phyloP scores from a whole-genome alignment of 2,329 filamentous ascomycete genomes.

The Bipolaris victoriae region DNA sequence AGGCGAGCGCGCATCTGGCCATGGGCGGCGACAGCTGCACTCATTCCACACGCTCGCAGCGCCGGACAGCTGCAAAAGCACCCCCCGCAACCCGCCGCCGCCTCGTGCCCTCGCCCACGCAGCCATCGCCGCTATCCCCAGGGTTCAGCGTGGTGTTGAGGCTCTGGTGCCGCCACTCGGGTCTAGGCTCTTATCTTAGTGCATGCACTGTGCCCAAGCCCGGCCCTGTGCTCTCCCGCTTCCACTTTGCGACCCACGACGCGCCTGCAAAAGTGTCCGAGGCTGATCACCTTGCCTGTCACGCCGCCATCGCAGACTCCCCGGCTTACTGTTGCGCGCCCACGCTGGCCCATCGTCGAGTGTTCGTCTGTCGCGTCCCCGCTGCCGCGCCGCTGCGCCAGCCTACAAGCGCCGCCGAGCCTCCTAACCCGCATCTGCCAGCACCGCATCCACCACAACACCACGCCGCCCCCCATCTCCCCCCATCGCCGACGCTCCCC shows the following conservation, averaged over 20 bases:
- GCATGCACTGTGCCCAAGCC: conserved; percentile 17
- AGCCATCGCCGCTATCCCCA: conserved; percentile 2
- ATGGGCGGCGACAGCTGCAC: not conserved
- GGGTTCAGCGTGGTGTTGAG: conserved; percentile 20
- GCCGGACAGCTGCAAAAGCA: conserved; percentile 5
- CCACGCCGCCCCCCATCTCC: conserved; percentile 16
- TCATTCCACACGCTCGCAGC: not conserved
- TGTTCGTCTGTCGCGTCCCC: conserved; percentile 9
- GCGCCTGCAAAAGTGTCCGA: conserved; percentile 25
- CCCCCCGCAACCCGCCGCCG: conserved; percentile 4
- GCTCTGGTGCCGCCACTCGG: conserved; percentile 10
- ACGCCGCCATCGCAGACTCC: conserved; percentile 14
- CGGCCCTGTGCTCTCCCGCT: conserved; percentile 20
- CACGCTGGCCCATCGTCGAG: not conserved
- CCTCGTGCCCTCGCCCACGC: not conserved
- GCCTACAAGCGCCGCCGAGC: conserved; percentile 18
- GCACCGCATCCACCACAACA: conserved; percentile 21
- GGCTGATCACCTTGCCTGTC: conserved; percentile 26
- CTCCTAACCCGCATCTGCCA: conserved; percentile 27
- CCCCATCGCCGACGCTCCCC: conserved; percentile 20
- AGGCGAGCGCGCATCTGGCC: conserved; percentile 2
- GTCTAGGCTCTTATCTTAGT: conserved; percentile 30
- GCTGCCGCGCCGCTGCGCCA: conserved; percentile 7
- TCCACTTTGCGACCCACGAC: conserved; percentile 25
- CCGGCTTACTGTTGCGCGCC: conserved; percentile 14